Evolutionary conservation across 805 yeast species (phyloP), one percentile per base, ranked within the genome.

Genomic region (Saccharomycodes ludwigii): DNA sequence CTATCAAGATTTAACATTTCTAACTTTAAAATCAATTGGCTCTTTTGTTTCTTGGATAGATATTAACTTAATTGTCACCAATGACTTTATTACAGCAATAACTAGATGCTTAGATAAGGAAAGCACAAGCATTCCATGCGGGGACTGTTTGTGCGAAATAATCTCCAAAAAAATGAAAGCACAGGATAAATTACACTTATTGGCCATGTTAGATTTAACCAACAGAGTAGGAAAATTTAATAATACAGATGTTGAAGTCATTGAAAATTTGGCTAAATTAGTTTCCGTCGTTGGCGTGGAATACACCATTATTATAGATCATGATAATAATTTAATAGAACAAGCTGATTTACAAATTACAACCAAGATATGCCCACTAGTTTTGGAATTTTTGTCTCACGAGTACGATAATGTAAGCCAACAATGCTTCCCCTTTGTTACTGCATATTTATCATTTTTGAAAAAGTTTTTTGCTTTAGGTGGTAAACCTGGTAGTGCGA

Each of bases 11-110:
- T 43, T 49, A 16, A 46, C 54, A 19, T 43, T 34, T 25, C 43
- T 43, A 40, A 46, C 40, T 73, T 71, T 37, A 65, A 79, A 39
- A 43, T 81, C 46, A 34, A 71, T 91, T 34, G 96, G 96, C 8
- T 73, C 73, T 9, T 91, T 80, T 68, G 80, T 85, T 16, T 76
- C 86, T 16, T 91, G 99, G 98, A 83, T 86, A 52, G 93, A 83
- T 50, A 75, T 86, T 38, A 63, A 76, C 33, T 61, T 83, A 43
- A 72, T 88, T 33, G 65, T 85, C 19, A 72, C 71, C 30, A 65
- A 68, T 21, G 69, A 69, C 15, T 75, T 70, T 42, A 59, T 82
- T 44, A 55, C 63, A 18, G 48, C 69, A 22, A 66, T 84, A 29
- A 76, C 73, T 46, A 68, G 66, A 36, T 76, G 68, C 46, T 61